Percentiles rank a stretch among this genome's conserved stretches.
These are phyloP conservation scores for Xerocomus brunneocitrinus DNA, from an alignment of 768 basidiomycete species.

Conservation along the genomic window DNA sequence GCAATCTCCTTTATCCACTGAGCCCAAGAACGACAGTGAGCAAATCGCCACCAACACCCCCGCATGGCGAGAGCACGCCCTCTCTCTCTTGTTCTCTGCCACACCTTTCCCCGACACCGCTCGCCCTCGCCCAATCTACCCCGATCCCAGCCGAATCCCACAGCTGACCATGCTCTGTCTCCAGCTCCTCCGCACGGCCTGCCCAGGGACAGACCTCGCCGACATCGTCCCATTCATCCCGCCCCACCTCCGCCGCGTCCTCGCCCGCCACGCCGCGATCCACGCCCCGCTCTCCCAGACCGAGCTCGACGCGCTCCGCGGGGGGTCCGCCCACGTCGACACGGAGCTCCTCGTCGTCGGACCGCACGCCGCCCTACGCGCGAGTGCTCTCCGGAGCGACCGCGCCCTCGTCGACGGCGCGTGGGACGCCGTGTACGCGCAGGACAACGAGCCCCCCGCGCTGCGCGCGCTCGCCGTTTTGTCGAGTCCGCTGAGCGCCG, in stretches of 20 bases:
- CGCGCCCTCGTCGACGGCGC: background rate
- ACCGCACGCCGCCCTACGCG: slow-evolving; percentile 42
- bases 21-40: background rate
- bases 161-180: slow-evolving; percentile 57
- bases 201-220: slow-evolving; percentile 41
- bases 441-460: slow-evolving; percentile 30
- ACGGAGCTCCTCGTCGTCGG: slow-evolving; percentile 66
- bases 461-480: slow-evolving; percentile 50
- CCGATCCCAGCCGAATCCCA: slow-evolving; percentile 34
- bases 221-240: slow-evolving; percentile 50
- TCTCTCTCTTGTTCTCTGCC: slow-evolving; percentile 45
- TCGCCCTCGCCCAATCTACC: slow-evolving; percentile 12
- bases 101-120: background rate
- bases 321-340: slow-evolving; percentile 48
- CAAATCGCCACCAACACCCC: slow-evolving; percentile 23
- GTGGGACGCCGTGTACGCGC: slow-evolving; percentile 40
- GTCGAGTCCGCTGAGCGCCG: slow-evolving; percentile 41
- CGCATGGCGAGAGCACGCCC: slow-evolving; percentile 51
- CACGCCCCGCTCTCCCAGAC: slow-evolving; percentile 48
- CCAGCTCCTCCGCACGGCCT: slow-evolving; percentile 39
- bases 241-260: slow-evolving; percentile 51
- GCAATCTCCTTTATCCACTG: slow-evolving; percentile 31
- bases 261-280: slow-evolving; percentile 57
- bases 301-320: slow-evolving; percentile 49
- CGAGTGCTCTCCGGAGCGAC: slow-evolving; percentile 37